These are phyloP conservation scores for Aspergillus mulundensis DNA, from an alignment of 495 filamentous ascomycete species.

Conservation along the genomic window DNA sequence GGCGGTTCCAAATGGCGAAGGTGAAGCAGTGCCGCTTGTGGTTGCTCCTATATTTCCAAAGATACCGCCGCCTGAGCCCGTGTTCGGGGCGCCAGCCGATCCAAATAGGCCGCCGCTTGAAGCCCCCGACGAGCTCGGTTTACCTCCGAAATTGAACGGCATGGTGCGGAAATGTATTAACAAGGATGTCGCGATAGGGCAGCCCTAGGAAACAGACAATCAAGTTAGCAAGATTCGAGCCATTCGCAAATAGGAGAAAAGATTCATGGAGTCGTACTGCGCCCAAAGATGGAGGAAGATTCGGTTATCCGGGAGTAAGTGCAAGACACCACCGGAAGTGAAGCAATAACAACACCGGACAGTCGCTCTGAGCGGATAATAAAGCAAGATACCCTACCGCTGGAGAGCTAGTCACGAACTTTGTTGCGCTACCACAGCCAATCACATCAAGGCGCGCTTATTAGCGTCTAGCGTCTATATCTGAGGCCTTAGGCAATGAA, in stretches of 20 bases:
- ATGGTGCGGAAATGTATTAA: slow-evolving; percentile 24
- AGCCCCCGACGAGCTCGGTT: slow-evolving; percentile 28
- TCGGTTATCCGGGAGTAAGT: not conserved
- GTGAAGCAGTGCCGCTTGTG: slow-evolving; percentile 27
- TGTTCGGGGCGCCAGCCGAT: slow-evolving; percentile 27
- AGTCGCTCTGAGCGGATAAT: slow-evolving; percentile 1
- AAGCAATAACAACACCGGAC: slow-evolving; percentile 11
- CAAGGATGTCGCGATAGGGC: slow-evolving; percentile 23
- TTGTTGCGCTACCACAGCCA: slow-evolving; percentile 6
- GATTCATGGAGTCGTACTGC: slow-evolving; percentile 17
- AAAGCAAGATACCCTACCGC: not conserved
- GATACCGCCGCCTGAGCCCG: slow-evolving; percentile 30
- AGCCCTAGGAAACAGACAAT: slow-evolving; percentile 19
- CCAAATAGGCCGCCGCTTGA: slow-evolving; percentile 39
- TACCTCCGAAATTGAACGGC: slow-evolving; percentile 33
- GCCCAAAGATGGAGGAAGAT: slow-evolving; percentile 14
- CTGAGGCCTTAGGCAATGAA: slow-evolving; percentile 14
- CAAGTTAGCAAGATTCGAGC: slow-evolving; percentile 7
- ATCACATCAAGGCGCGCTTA: slow-evolving; percentile 18
- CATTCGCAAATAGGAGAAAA: not conserved
- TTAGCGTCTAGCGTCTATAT: slow-evolving; percentile 13
- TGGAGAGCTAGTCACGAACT: not conserved
- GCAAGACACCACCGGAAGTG: not conserved
- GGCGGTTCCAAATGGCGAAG: slow-evolving; percentile 33
- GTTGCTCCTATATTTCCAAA: slow-evolving; percentile 46